phyloP scores from a whole-genome alignment of 768 basidiomycete genomes.

The Ramaria sp. region DNA sequence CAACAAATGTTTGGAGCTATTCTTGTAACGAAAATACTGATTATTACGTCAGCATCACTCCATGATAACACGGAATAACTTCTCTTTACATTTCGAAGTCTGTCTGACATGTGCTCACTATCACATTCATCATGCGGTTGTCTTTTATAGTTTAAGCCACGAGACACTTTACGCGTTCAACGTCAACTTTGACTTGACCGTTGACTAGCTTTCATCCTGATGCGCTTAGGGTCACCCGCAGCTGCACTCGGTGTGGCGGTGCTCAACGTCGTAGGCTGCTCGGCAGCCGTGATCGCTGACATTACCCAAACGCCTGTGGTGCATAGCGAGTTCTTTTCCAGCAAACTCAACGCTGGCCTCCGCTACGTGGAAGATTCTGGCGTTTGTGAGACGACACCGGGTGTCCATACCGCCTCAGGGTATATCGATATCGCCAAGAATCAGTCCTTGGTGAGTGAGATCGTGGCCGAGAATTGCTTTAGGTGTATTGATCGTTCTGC shows the following conservation, averaged over 20 bases:
- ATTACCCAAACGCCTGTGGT: not conserved
- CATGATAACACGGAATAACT: too few species aligned
- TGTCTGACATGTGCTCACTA: too few species aligned
- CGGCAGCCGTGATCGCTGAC: not conserved
- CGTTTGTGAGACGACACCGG: slow-evolving; percentile 54
- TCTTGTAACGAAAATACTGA: too few species aligned
- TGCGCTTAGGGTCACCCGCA: not conserved
- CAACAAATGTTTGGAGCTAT: too few species aligned
- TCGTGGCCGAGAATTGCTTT: not conserved
- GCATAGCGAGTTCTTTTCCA: not conserved
- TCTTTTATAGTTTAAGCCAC: too few species aligned
- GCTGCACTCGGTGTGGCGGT: not conserved
- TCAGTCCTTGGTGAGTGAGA: slow-evolving; percentile 41
- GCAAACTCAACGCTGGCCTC: slow-evolving; percentile 14
- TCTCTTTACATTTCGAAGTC: too few species aligned
- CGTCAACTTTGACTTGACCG: not conserved
- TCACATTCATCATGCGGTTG: too few species aligned
- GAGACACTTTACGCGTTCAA: too few species aligned
- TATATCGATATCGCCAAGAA: slow-evolving; percentile 47
- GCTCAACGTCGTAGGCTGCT: not conserved
- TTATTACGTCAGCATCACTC: too few species aligned
- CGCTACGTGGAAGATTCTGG: slow-evolving; percentile 48
- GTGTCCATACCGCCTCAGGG: slow-evolving; percentile 48
- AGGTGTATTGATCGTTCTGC: not conserved
- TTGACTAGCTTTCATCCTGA: not conserved